Evolutionary conservation across 1,284 basidiomycete species (phyloP), one percentile per base, ranked within the genome.

Genomic region (Sanghuangporus baumii): DNA sequence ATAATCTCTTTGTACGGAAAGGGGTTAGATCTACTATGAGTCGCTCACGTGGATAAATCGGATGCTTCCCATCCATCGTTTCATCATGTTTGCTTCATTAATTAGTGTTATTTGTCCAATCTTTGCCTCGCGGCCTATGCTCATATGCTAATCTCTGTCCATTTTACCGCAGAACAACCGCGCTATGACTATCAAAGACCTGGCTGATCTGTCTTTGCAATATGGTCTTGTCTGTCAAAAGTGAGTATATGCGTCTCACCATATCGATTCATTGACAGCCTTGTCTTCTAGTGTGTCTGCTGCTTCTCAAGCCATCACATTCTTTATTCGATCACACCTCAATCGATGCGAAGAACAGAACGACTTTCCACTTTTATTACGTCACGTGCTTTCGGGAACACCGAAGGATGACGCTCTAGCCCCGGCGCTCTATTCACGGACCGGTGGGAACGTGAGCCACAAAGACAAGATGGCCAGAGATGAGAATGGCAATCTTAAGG

Each of bases 151-250:
- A 61, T 59, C 52, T 48, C 63, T 11, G 20, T 58, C 20, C 47
- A 16, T 63, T 56, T 41, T 51, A 55, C 54, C 63, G 59, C 61
- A 89, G 87, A 81, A 87, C 71, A 91, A 91, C 73, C 82, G 87
- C 55, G 88, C 88, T 48, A 88, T 90, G 85, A 91, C 88, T 50
- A 86, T 91, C 75, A 91, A 91, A 72, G 88, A 91, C 75, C 82
- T 91, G 60, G 84, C 88, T 48, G 87, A 89, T 67, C 81, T 86
- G 75, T 80, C 83, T 47, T 78, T 85, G 68, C 76, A 77, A 67
- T 81, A 78, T 70, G 89, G 88, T 61, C 76, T 89, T 12, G 76
- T 81, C 66, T 89, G 88, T 73, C 87, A 88, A 76, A 90, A 88
- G 88, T 90, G 20, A 20, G 55, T 59, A 61, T 58, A 61, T 55